Base-by-base conservation (phyloP, 257 asterid species). In the Dorcoceras hygrometricum region DNA sequence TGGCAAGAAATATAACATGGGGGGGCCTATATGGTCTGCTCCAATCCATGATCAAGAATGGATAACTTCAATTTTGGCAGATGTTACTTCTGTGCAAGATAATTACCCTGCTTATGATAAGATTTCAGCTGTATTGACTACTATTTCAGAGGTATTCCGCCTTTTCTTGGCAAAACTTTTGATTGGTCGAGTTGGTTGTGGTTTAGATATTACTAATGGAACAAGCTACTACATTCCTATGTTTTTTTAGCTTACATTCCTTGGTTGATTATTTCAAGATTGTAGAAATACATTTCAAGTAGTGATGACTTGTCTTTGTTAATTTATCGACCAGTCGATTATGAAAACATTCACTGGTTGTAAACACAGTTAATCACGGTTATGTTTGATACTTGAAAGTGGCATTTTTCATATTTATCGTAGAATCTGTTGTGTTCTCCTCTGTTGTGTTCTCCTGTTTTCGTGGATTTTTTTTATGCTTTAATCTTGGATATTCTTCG, bases 11-110 rank as follows among this genome's bases (percentile, higher is more conserved):
- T 94, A 78, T 73, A 88, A 90, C 74, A 93, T 93, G 99, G 99
- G 99, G 29, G 99, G 99, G 62, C 99, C 99, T 57, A 86, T 93
- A 62, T 93, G 99, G 99, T 88, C 97, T 46, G 97, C 96, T 46
- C 95, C 99, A 23, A 93, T 93, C 76, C 99, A 90, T 67, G 97
- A 93, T 76, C 83, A 80, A 71, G 99, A 93, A 64, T 90, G 97
- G 99, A 95, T 93, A 6, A 77, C 81, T 66, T 77, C 96, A 70
- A 90, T 88, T 66, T 84, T 88, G 63, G 80, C 81, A 3, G 88
- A 86, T 77, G 95, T 90, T 50, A 90, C 75, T 72, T 82, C 89
- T 66, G 78, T 78, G 84, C 80, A 82, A 76, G 82, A 75, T 18
- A 77, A 80, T 10, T 94, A 90, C 82, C 99, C 99, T 73, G 99